Evolutionary conservation across 768 basidiomycete species (phyloP).

Genomic region (Mycena kentingensis): DNA sequence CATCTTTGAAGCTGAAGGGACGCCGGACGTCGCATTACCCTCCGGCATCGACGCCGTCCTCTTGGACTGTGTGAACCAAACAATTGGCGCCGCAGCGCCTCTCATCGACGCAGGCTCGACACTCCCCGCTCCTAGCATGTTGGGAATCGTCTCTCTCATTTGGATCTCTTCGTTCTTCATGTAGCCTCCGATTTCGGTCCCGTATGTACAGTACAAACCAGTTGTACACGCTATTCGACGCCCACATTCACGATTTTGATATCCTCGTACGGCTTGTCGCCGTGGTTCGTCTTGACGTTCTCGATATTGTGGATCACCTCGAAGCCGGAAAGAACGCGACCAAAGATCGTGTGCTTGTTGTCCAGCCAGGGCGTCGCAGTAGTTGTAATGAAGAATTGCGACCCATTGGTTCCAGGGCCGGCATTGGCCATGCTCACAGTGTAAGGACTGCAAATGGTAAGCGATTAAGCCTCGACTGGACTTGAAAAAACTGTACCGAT

Average conservation of each 20-base stretch:
- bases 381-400: slow-evolving; percentile 98
- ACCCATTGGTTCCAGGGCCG: slow-evolving; percentile 88
- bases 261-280: slow-evolving; percentile 90
- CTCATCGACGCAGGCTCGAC: slow-evolving; percentile 18
- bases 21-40: slow-evolving; percentile 47
- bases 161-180: slow-evolving; percentile 7
- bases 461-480: neutral
- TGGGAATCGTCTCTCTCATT: slow-evolving; percentile 8
- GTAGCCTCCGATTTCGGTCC: neutral
- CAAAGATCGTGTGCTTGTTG: slow-evolving; percentile 91
- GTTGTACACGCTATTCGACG: slow-evolving; percentile 50
- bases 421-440: slow-evolving; percentile 96
- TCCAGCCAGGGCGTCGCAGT: slow-evolving; percentile 93
- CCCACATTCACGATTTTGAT: slow-evolving; percentile 87
- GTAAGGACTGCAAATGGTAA: slow-evolving; percentile 66
- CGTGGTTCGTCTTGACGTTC: slow-evolving; percentile 82
- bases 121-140: neutral
- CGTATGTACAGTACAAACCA: neutral
- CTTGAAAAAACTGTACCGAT: slow-evolving; percentile 59
- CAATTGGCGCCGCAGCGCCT: slow-evolving; percentile 43
- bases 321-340: slow-evolving; percentile 81
- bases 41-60: slow-evolving; percentile 43
- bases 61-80: slow-evolving; percentile 54
- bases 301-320: slow-evolving; percentile 93
- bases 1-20: slow-evolving; percentile 25